These are phyloP conservation scores for Nakaseomyces kungkrabaensis DNA, from an alignment of 1,139 yeast genomes.

Conservation along the genomic window DNA sequence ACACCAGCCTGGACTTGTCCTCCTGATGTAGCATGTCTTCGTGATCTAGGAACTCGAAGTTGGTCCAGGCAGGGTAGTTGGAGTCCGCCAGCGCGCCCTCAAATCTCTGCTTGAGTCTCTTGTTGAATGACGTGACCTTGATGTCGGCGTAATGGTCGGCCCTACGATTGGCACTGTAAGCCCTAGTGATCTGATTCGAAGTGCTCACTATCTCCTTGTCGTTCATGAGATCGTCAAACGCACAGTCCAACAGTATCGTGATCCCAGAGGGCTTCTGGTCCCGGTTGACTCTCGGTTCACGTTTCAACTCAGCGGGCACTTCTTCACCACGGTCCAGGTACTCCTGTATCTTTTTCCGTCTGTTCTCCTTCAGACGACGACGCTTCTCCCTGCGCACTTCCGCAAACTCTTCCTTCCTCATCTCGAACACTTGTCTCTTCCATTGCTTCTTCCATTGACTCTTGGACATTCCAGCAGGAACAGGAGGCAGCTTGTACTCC, in stretches of 20 bases:
- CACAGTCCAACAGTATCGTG: constrained; percentile 69
- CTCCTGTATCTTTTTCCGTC: constrained; percentile 31
- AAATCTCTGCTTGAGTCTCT: constrained; percentile 56
- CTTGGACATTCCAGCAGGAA: constrained; percentile 81
- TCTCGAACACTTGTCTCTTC: constrained; percentile 53
- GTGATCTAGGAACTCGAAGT: constrained; percentile 43
- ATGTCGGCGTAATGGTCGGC: constrained; percentile 53
- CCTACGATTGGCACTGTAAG: constrained; percentile 68
- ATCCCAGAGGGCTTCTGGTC: constrained; percentile 40
- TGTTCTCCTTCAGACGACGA: constrained; percentile 31
- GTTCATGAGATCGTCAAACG: constrained; percentile 80
- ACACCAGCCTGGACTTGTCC: constrained; percentile 38
- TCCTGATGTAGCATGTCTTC: constrained; percentile 29
- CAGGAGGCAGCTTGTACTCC: constrained; percentile 19
- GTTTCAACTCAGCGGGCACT: constrained; percentile 29
- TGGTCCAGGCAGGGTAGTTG: constrained; percentile 56
- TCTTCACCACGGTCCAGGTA: constrained; percentile 31
- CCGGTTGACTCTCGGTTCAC: constrained; percentile 31
- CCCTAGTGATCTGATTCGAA: constrained; percentile 70
- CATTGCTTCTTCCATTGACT: constrained; percentile 69
- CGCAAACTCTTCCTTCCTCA: constrained; percentile 48
- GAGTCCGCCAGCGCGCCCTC: constrained; percentile 48
- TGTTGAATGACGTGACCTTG: constrained; percentile 55
- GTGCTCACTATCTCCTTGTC: constrained; percentile 69
- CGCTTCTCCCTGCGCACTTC: constrained; percentile 46